Conservation (phyloP, 768 basidiomycete species). For the Hysterangium stoloniferum region DNA sequence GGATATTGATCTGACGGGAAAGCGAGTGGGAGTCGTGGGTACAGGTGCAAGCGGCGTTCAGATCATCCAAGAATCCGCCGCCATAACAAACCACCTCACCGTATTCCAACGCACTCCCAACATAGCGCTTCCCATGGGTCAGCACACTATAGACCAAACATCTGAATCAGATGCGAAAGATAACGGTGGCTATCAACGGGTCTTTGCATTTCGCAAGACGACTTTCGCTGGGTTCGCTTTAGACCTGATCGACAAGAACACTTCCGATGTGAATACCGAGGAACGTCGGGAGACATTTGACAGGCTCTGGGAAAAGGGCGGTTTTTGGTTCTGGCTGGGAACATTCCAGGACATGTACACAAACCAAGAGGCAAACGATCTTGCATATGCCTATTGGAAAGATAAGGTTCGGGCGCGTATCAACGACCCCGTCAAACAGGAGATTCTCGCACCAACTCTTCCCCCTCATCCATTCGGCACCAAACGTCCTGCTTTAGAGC, state of each 20-base stretch:
- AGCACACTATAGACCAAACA: constrained; percentile 5
- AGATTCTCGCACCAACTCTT: neutral
- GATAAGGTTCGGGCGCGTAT: neutral
- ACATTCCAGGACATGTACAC: neutral
- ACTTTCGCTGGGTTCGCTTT: neutral
- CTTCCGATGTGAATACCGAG: neutral
- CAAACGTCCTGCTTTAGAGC: constrained; percentile 10
- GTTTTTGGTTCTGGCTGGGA: neutral
- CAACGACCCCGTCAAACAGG: neutral
- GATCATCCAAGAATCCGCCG: constrained; percentile 6
- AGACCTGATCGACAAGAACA: neutral
- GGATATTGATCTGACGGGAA: constrained; percentile 1
- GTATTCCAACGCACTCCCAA: constrained; percentile 12
- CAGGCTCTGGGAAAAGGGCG: neutral
- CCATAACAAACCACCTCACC: neutral
- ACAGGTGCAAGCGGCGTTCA: constrained; percentile 4
- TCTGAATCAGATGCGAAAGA: no score
- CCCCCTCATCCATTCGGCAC: neutral
- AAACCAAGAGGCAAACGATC: neutral
- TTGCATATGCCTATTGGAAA: neutral
- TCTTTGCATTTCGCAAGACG: neutral
- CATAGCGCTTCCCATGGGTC: neutral
- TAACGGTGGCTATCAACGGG: neutral
- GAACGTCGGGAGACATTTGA: neutral
- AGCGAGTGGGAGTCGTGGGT: constrained; percentile 5